Conservation (phyloP, 2,329 filamentous ascomycete species). For the Seiridium cupressi region DNA sequence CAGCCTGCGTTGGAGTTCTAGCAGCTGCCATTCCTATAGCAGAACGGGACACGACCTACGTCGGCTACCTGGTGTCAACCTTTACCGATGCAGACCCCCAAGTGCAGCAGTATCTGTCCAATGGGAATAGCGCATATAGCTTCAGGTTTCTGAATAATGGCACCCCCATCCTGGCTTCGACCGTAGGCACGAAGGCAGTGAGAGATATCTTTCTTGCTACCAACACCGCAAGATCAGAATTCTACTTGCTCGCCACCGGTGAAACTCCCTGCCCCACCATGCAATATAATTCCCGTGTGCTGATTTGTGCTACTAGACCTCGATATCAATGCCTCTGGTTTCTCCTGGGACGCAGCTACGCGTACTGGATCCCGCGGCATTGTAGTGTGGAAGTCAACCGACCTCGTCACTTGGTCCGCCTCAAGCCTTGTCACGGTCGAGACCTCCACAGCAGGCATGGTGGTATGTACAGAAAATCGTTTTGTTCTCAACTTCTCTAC, state of each 20-base stretch:
- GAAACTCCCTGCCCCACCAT: neutral
- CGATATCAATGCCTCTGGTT: slow-evolving; percentile 31
- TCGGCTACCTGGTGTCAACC: slow-evolving; percentile 34
- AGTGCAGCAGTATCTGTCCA: slow-evolving; percentile 31
- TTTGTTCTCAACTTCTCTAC: no score
- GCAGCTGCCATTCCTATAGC: slow-evolving; percentile 10
- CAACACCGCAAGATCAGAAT: slow-evolving; percentile 30
- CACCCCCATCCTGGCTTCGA: slow-evolving; percentile 28
- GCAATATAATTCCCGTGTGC: neutral
- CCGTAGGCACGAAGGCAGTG: slow-evolving; percentile 31
- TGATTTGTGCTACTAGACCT: slow-evolving; percentile 24
- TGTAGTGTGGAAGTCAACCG: slow-evolving; percentile 33
- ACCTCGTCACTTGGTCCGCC: slow-evolving; percentile 33
- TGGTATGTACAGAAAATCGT: neutral
- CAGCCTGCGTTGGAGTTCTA: neutral
- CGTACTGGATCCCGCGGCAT: slow-evolving; percentile 32
- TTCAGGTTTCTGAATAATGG: slow-evolving; percentile 31
- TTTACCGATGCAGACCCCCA: slow-evolving; percentile 30
- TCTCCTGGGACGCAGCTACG: slow-evolving; percentile 34
- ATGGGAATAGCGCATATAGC: slow-evolving; percentile 27
- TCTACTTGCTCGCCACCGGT: slow-evolving; percentile 34
- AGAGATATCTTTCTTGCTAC: slow-evolving; percentile 32
- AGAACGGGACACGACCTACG: slow-evolving; percentile 17
- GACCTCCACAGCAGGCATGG: slow-evolving; percentile 32
- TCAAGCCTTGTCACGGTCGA: slow-evolving; percentile 27